Conservation (phyloP, 2,329 filamentous ascomycete genomes). For the Neonectria faginata region DNA sequence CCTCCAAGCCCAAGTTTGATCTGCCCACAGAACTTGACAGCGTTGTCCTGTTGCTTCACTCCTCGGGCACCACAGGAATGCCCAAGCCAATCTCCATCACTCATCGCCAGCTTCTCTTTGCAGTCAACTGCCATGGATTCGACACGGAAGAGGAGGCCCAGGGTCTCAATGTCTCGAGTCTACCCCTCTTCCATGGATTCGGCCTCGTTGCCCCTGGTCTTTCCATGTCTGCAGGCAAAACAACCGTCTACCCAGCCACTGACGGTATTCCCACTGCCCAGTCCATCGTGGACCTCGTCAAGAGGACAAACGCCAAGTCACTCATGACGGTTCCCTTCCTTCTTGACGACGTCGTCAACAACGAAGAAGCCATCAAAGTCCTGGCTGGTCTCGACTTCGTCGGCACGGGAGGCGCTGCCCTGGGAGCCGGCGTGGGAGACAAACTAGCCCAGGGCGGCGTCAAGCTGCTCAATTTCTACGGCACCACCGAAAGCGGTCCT, state of each 20-base stretch:
- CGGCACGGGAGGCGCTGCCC: conserved; percentile 48
- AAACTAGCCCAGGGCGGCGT: conserved; percentile 39
- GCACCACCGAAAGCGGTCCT: conserved; percentile 51
- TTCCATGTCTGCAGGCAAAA: conserved; percentile 46
- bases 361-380: conserved; percentile 28
- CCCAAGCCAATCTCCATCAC: conserved; percentile 51
- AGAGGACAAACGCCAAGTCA: conserved; percentile 37
- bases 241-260: conserved; percentile 45
- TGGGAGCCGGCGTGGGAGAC: conserved; percentile 43
- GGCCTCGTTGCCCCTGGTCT: conserved; percentile 49
- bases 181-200: conserved; percentile 52
- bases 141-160: conserved; percentile 32
- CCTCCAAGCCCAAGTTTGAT: conserved; percentile 28
- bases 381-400: conserved; percentile 46
- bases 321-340: conserved; percentile 52
- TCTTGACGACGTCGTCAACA: conserved; percentile 48
- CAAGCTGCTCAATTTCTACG: conserved; percentile 51
- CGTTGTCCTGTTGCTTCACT: conserved; percentile 48
- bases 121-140: conserved; percentile 47
- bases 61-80: conserved; percentile 51
- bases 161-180: conserved; percentile 48
- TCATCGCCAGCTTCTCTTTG: conserved; percentile 47
- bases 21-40: conserved; percentile 39
- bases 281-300: conserved; percentile 43
- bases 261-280: conserved; percentile 41